phyloP scores from a whole-genome alignment of 208 protist genomes.

The Acanthamoeba healyi region DNA sequence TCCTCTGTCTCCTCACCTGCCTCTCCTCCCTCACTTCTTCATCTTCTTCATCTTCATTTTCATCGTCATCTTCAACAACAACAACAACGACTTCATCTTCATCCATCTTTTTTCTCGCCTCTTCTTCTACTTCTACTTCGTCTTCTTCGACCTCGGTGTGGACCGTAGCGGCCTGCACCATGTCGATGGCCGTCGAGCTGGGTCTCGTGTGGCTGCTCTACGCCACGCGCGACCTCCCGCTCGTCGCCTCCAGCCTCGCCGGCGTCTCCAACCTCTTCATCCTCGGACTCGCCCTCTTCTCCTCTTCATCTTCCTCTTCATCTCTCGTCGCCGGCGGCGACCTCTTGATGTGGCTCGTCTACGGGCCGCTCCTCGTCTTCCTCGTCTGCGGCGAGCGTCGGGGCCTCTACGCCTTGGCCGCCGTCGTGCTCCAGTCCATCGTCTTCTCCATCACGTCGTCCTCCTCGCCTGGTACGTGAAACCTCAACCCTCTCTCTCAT shows the following conservation, averaged over 20 bases:
- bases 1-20: neutral
- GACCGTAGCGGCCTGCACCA: neutral
- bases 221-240: neutral
- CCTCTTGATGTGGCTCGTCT: neutral
- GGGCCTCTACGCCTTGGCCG: neutral
- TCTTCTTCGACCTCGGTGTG: neutral
- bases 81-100: neutral
- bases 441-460: neutral
- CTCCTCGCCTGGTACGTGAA: no score
- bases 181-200: neutral
- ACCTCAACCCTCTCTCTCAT: no score
- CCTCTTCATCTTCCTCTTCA: neutral
- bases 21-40: neutral
- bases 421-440: neutral
- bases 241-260: neutral
- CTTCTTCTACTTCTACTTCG: neutral
- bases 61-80: neutral
- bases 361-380: constrained; percentile 13
- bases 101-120: neutral
- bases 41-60: neutral
- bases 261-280: neutral
- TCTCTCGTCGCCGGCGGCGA: neutral
- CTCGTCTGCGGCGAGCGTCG: neutral
- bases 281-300: neutral
- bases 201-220: neutral